Evolutionary conservation across 116 monocot species (phyloP), one percentile per base, ranked within the genome.

Genomic region (Posidonia oceanica): DNA sequence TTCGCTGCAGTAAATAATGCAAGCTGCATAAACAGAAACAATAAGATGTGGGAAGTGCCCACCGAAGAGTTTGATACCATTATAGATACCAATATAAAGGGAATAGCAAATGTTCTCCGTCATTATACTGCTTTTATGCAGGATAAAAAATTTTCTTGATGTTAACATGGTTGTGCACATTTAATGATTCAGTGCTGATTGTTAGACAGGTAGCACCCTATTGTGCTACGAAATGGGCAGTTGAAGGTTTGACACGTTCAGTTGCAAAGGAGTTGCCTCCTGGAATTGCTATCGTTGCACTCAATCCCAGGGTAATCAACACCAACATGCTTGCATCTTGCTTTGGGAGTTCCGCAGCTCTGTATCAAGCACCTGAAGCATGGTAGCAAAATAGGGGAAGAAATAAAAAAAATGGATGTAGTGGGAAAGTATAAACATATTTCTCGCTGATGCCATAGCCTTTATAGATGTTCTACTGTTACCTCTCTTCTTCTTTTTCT

Each of bases 201-300:
- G 57, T 70, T 53, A 16, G 16, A 44, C 77, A 96, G 96, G 96
- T 96, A 15, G 88, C 96, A 55, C 88, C 96, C 3, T 96, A 91
- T 65, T 91, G 91, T 81, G 88, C 96, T 76, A 84, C 96, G 68
- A 96, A 96, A 77, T 96, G 91, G 91, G 96, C 96, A 22, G 81
- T 96, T 68, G 91, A 96, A 74, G 96, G 96, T 22, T 63, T 96
- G 71, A 80, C 92, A 13, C 74, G 81, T 63, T 86, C 96, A 38
- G 84, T 91, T 14, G 91, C 96, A 22, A 91, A 91, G 77, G 96
- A 96, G 79, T 39, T 96, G 64, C 96, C 96, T 69, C 76, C 82
- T 54, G 96, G 96, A 10, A 64, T 96, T 58, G 96, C 91, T 63
- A 73, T 80, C 64, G 78, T 96, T 78, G 85, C 91, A 53, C 84